phyloP scores from a whole-genome alignment of 169 alveolate species.

The Plasmodium sp. region DNA sequence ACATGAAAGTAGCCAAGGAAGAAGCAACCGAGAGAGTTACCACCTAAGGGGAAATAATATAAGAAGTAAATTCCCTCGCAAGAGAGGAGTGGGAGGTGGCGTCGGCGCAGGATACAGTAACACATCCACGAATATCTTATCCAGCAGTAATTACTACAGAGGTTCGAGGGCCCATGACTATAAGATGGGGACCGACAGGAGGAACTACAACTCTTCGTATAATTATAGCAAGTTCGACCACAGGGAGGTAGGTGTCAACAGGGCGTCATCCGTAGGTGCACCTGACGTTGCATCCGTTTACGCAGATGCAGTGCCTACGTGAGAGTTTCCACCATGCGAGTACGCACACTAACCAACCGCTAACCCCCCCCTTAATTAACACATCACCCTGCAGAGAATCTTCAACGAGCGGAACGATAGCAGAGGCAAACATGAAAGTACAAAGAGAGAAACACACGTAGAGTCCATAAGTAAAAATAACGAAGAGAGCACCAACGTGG shows the following conservation, averaged over 20 bases:
- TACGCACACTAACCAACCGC: neutral
- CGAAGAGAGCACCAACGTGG: neutral
- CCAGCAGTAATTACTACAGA: conserved; percentile 37
- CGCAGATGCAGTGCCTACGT: neutral
- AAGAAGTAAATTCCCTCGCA: conserved; percentile 36
- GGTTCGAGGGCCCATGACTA: conserved; percentile 57
- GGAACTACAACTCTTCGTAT: conserved; percentile 35
- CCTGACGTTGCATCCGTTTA: neutral
- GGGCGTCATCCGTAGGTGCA: neutral
- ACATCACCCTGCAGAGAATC: conserved; percentile 5
- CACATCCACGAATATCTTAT: conserved; percentile 1
- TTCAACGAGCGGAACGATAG: conserved; percentile 17
- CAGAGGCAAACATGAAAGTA: conserved; percentile 14
- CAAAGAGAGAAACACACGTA: conserved; percentile 17
- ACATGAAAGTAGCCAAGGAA: conserved; percentile 6
- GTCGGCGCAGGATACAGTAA: conserved; percentile 20
- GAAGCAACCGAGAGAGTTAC: conserved; percentile 38
- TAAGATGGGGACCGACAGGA: conserved; percentile 49
- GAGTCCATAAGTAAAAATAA: conserved; percentile 14
- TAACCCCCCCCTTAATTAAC: neutral
- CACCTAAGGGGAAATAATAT: conserved; percentile 43
- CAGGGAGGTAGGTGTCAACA: conserved; percentile 23
- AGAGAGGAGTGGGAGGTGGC: conserved; percentile 12
- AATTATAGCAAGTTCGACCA: conserved; percentile 39
- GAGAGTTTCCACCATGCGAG: neutral